phyloP scores from a whole-genome alignment of 768 basidiomycete species.

The Asterophora lycoperdoides region DNA sequence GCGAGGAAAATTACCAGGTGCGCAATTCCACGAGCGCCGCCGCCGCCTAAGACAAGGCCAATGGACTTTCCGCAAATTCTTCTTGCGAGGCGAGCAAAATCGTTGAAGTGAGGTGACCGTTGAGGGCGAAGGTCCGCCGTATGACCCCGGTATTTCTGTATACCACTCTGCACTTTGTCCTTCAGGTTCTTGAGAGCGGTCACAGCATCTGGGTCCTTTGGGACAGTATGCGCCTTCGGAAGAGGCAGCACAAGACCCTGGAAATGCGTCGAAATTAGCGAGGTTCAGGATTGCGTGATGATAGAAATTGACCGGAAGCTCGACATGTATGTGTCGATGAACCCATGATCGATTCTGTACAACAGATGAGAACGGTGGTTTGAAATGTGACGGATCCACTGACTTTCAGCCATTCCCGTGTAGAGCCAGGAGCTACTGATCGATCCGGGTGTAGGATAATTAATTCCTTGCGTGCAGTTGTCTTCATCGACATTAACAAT shows the following conservation, averaged over 20 bases:
- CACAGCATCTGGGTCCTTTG: conserved; percentile 85
- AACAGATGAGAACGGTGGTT: not conserved
- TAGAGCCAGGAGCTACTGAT: conserved; percentile 83
- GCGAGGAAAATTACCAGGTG: conserved; percentile 31
- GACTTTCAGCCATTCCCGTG: conserved; percentile 94
- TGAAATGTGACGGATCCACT: conserved; percentile 5
- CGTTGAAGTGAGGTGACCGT: conserved; percentile 78
- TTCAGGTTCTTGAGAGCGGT: conserved; percentile 88
- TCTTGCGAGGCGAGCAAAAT: conserved; percentile 89
- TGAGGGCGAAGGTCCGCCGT: conserved; percentile 61
- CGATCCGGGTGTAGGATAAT: conserved; percentile 91
- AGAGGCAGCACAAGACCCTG: conserved; percentile 71
- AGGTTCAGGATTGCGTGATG: not conserved
- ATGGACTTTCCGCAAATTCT: conserved; percentile 90
- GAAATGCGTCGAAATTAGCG: conserved; percentile 3
- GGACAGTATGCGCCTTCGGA: conserved; percentile 49
- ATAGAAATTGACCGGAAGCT: conserved; percentile 58
- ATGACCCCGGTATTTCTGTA: conserved; percentile 80
- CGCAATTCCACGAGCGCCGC: conserved; percentile 80
- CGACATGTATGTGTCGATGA: conserved; percentile 94
- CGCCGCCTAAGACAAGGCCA: conserved; percentile 92
- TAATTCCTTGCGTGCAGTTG: conserved; percentile 96
- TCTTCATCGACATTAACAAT: conserved; percentile 90
- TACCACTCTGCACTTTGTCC: conserved; percentile 84
- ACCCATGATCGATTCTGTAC: conserved; percentile 89